Conservation (phyloP, 768 basidiomycete genomes). For the Leccinum variicolor region DNA sequence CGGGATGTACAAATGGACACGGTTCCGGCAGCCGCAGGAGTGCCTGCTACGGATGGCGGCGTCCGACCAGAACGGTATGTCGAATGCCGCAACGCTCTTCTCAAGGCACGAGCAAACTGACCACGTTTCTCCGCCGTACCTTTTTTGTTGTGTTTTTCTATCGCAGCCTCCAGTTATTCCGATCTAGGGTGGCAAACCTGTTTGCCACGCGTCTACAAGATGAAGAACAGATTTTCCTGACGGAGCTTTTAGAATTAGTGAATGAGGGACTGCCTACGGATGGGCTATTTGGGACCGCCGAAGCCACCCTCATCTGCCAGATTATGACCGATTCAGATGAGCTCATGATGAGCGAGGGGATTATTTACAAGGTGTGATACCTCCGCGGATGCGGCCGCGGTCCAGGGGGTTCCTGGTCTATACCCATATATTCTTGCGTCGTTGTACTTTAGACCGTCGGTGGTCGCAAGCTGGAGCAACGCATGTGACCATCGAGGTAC, state of each 20-base stretch:
- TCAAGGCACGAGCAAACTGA: not conserved
- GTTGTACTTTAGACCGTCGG: not conserved
- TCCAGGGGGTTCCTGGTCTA: not conserved
- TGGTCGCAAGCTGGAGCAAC: not conserved
- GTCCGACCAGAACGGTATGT: slow-evolving; percentile 60
- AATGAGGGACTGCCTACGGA: slow-evolving; percentile 72
- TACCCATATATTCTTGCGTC: not conserved
- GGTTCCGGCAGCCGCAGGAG: slow-evolving; percentile 38
- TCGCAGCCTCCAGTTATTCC: slow-evolving; percentile 62
- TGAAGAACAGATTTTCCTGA: slow-evolving; percentile 72
- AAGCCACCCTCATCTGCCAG: slow-evolving; percentile 70
- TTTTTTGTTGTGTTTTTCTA: not conserved
- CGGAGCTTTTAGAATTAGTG: slow-evolving; percentile 64
- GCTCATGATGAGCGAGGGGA: slow-evolving; percentile 84
- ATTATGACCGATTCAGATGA: slow-evolving; percentile 71
- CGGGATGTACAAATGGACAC: slow-evolving; percentile 64
- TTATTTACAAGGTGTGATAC: slow-evolving; percentile 76
- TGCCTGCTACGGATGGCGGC: slow-evolving; percentile 39
- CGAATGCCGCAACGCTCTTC: slow-evolving; percentile 1
- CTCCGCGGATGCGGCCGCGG: not conserved
- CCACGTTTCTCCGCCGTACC: not conserved
- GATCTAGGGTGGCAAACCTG: slow-evolving; percentile 67
- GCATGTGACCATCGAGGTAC: too few species aligned
- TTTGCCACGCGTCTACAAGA: slow-evolving; percentile 68
- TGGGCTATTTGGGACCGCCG: slow-evolving; percentile 73